These are phyloP conservation scores for Alloteropsis semialata DNA, from an alignment of 176 grass and related monocot genomes.

Conservation along the genomic window DNA sequence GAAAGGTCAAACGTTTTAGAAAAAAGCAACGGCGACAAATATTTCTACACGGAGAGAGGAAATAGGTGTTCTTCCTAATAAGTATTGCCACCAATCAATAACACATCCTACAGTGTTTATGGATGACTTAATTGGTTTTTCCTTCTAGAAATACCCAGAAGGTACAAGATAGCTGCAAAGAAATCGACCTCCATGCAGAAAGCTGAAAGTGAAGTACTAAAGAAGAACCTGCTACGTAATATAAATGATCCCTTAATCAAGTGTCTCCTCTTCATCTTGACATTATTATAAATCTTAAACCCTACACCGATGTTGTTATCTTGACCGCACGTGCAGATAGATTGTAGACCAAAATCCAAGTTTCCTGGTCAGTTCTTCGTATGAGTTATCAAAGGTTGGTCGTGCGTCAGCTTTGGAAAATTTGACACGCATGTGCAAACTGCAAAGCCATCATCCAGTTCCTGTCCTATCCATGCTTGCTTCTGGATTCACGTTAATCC, in stretches of 20 bases:
- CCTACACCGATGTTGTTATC: not conserved
- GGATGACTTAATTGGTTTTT: not conserved
- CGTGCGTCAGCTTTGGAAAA: not conserved
- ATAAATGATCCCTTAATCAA: not conserved
- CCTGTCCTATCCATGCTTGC: not conserved
- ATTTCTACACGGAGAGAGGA: too few species aligned
- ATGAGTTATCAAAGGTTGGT: not conserved
- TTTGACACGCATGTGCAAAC: not conserved
- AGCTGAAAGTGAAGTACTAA: not conserved
- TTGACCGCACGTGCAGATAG: not conserved
- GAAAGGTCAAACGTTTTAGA: too few species aligned
- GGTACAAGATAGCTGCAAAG: not conserved
- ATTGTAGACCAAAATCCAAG: not conserved
- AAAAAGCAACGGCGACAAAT: too few species aligned
- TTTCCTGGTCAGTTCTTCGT: not conserved
- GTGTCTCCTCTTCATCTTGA: not conserved
- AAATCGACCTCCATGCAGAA: not conserved
- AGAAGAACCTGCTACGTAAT: not conserved
- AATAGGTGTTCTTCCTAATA: too few species aligned
- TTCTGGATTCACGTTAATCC: constrained; percentile 4
- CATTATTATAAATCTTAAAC: not conserved
- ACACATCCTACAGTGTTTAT: not conserved
- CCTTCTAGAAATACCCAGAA: not conserved
- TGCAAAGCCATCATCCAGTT: not conserved
- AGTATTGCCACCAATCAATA: too few species aligned